Evolutionary conservation across 306 rosid genomes (phyloP).

Genomic region (Trifolium dubium): DNA sequence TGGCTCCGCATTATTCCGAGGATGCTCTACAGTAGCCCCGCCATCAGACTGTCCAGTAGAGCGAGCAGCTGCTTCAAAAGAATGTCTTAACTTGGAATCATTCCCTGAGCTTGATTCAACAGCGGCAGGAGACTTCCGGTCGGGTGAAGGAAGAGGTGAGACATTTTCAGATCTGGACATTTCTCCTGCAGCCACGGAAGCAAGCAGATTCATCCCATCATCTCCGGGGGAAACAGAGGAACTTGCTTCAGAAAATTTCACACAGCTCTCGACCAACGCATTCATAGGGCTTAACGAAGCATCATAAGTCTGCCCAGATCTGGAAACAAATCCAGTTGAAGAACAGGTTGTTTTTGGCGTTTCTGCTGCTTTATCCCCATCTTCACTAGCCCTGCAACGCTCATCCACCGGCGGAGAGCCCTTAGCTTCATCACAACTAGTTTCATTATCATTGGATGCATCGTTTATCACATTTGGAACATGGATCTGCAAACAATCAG

Average conservation of each 20-base stretch:
- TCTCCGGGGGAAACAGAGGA: conserved; percentile 61
- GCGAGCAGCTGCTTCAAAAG: conserved; percentile 40
- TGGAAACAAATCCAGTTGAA: conserved; percentile 56
- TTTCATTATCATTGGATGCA: conserved; percentile 57
- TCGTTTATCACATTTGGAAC: conserved; percentile 56
- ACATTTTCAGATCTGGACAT: conserved; percentile 68
- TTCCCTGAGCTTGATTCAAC: conserved; percentile 53
- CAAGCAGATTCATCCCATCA: conserved; percentile 90
- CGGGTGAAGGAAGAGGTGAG: conserved; percentile 64
- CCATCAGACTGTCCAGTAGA: conserved; percentile 42
- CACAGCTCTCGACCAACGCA: conserved; percentile 89
- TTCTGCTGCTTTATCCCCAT: conserved; percentile 51
- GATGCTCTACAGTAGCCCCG: conserved; percentile 44
- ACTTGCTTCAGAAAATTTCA: conserved; percentile 69
- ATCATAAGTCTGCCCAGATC: conserved; percentile 60
- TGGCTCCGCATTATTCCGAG: conserved; percentile 27
- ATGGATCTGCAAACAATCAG: conserved; percentile 55
- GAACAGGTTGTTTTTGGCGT: conserved; percentile 52
- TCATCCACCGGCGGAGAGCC: conserved; percentile 59
- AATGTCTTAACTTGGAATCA: conserved; percentile 53
- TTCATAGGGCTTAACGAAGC: conserved; percentile 77
- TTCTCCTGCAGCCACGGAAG: conserved; percentile 87
- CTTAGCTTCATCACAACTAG: conserved; percentile 61
- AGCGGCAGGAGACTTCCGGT: conserved; percentile 51
- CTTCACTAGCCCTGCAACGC: conserved; percentile 50